Evolutionary conservation across 768 basidiomycete genomes (phyloP).

Genomic region (Pleurotus eryngii): DNA sequence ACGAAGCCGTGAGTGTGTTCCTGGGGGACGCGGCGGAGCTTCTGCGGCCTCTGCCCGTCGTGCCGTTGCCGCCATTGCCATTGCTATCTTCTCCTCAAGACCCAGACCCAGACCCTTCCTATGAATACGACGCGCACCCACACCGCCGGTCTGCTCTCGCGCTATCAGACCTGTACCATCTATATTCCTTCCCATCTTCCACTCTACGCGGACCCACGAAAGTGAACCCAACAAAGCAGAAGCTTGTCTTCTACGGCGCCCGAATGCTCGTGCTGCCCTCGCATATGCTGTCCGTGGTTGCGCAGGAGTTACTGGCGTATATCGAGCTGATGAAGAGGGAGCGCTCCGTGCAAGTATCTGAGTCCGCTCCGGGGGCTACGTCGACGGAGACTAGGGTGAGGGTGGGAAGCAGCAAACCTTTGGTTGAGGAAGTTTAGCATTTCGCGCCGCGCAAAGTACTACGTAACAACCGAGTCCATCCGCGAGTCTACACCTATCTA

Average conservation of each 20-base stretch:
- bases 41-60: slow-evolving; percentile 45
- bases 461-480: too few relatives aligned
- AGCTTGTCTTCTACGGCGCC: slow-evolving; percentile 69
- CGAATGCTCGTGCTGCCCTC: slow-evolving; percentile 51
- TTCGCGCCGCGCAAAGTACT: too few relatives aligned
- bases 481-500: too few relatives aligned
- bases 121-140: slow-evolving; percentile 32
- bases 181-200: slow-evolving; percentile 23
- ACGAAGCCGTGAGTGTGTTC: slow-evolving; percentile 48
- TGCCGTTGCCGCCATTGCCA: slow-evolving; percentile 4
- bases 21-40: slow-evolving; percentile 53
- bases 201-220: too few relatives aligned
- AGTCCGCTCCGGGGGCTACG: too few relatives aligned
- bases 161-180: slow-evolving; percentile 49
- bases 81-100: slow-evolving; percentile 3
- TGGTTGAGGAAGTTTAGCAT: too few relatives aligned
- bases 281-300: slow-evolving; percentile 33
- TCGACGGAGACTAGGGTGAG: too few relatives aligned
- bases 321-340: not conserved
- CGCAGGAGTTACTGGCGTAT: slow-evolving; percentile 34
- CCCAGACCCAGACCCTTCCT: slow-evolving; percentile 5
- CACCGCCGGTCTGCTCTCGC: slow-evolving; percentile 40
- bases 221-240: slow-evolving; percentile 46
- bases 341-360: not conserved
- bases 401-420: too few relatives aligned